These are phyloP conservation scores for Monosporascus sp. DNA, from an alignment of 2,329 filamentous ascomycete genomes.

Conservation along the genomic window DNA sequence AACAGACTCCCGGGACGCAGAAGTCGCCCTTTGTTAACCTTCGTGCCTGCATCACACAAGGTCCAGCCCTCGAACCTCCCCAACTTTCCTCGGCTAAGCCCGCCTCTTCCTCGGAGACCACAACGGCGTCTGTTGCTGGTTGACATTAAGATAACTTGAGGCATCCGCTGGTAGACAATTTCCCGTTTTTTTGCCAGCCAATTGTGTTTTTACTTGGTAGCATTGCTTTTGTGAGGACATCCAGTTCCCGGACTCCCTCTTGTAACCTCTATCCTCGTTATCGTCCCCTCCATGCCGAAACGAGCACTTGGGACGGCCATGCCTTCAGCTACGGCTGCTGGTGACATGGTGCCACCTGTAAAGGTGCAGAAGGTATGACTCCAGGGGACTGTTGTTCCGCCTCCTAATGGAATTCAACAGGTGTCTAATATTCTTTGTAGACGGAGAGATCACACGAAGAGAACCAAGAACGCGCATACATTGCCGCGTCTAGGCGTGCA, in stretches of 20 bases:
- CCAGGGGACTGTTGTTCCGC: too few species aligned
- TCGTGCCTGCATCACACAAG: background rate
- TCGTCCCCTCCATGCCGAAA: conserved; percentile 31
- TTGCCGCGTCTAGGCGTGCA: conserved; percentile 81
- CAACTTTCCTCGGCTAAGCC: background rate
- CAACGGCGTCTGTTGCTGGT: too few species aligned
- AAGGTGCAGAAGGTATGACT: conserved; percentile 32
- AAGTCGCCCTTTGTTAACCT: background rate
- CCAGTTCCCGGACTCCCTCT: background rate
- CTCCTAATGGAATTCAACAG: background rate
- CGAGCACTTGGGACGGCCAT: conserved; percentile 28
- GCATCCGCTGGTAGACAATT: too few species aligned
- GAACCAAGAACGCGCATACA: conserved; percentile 84
- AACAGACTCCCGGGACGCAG: background rate
- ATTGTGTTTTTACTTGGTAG: too few species aligned
- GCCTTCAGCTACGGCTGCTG: conserved; percentile 24
- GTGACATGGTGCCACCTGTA: conserved; percentile 25
- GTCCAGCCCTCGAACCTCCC: background rate
- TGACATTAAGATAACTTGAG: too few species aligned
- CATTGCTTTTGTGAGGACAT: background rate
- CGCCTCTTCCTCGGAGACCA: too few species aligned
- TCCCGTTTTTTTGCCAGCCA: too few species aligned
- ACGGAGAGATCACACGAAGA: conserved; percentile 74
- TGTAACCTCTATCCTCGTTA: background rate
- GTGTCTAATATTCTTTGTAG: conserved; percentile 34